These are phyloP conservation scores for Raphanus raphanistrum DNA, from an alignment of 345 rosid genomes.

Conservation along the genomic window DNA sequence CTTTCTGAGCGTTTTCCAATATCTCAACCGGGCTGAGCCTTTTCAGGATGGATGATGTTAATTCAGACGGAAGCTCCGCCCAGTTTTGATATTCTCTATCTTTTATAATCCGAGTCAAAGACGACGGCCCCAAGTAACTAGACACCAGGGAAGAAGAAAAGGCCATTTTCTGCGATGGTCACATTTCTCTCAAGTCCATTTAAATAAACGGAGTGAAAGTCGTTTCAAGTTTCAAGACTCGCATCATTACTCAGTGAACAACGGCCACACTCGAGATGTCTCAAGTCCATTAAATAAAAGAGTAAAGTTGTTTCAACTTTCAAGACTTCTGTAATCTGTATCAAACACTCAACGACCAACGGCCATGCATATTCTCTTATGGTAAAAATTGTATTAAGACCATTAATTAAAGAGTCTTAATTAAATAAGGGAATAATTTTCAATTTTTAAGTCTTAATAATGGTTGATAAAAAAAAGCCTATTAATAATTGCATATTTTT, in stretches of 20 bases:
- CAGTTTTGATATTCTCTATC: not conserved
- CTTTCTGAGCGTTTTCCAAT: not conserved
- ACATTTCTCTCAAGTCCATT: not conserved
- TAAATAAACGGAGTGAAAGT: not conserved
- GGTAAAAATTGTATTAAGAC: not conserved
- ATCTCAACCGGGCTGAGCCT: not conserved
- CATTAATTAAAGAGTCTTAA: no score
- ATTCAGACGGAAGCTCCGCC: not conserved
- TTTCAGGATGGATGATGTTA: not conserved
- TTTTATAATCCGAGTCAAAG: not conserved
- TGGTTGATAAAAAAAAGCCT: no score
- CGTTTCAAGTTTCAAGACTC: not conserved
- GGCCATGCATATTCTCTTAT: not conserved
- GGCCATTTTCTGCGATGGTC: not conserved
- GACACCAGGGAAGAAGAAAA: not conserved
- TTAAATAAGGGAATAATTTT: no score
- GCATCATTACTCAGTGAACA: not conserved
- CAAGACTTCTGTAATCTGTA: no score
- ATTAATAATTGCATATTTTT: no score
- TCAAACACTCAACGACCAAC: not conserved
- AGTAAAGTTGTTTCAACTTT: not conserved
- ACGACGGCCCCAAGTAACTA: not conserved
- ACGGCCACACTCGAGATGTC: not conserved
- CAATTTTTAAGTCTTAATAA: no score
- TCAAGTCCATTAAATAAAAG: not conserved